phyloP scores from a whole-genome alignment of 2,329 filamentous ascomycete genomes.

The Clarireedia homoeocarpa region DNA sequence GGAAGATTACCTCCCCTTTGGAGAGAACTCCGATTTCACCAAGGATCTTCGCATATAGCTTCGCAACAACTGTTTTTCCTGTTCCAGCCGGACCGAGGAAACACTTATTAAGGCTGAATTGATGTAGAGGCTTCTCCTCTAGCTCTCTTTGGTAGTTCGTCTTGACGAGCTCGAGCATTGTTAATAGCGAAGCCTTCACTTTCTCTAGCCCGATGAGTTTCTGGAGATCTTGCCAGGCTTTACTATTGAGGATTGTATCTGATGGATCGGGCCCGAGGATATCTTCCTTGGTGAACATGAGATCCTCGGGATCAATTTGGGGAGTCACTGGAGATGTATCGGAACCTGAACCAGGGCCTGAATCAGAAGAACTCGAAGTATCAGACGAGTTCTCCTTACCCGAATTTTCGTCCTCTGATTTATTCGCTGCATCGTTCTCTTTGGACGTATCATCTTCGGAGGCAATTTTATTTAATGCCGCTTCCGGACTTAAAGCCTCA shows the following conservation, averaged over 20 bases:
- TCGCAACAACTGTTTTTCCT: conserved; percentile 67
- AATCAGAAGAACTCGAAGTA: neutral
- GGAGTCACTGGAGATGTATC: neutral
- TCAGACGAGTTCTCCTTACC: neutral
- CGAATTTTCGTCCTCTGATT: neutral
- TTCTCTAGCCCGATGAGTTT: conserved; percentile 47
- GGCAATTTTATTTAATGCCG: too few relatives aligned
- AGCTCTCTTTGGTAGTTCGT: conserved; percentile 54
- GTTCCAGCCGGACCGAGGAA: conserved; percentile 70
- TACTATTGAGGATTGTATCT: conserved; percentile 38
- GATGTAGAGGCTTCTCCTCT: conserved; percentile 48
- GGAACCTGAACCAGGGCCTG: neutral
- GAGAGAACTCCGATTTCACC: conserved; percentile 48
- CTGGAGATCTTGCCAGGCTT: conserved; percentile 50
- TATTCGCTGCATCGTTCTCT: neutral
- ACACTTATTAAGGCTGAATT: conserved; percentile 57
- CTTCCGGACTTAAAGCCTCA: too few relatives aligned
- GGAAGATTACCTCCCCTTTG: conserved; percentile 41
- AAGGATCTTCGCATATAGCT: conserved; percentile 61
- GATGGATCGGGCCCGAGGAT: conserved; percentile 61
- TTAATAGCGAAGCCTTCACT: conserved; percentile 47
- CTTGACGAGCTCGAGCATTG: conserved; percentile 46
- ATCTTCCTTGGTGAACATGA: conserved; percentile 53
- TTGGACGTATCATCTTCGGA: neutral
- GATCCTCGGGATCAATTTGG: neutral